phyloP scores from a whole-genome alignment of 2,329 filamentous ascomycete species.

The Cercospora zeae-maydis region DNA sequence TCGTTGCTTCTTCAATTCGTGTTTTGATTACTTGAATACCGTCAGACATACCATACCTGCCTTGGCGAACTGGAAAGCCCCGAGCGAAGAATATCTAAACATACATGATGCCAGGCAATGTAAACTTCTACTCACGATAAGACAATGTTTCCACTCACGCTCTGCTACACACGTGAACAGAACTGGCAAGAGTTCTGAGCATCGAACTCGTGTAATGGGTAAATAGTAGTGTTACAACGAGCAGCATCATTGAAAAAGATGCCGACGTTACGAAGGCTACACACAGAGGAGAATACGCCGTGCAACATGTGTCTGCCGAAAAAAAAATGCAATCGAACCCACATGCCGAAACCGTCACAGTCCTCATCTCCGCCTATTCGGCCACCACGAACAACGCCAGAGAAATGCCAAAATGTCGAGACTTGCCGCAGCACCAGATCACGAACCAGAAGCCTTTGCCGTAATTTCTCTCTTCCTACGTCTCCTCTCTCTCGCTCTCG shows the following conservation, averaged over 20 bases:
- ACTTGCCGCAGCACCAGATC: not conserved
- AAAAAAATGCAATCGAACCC: not conserved
- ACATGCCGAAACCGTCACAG: not conserved
- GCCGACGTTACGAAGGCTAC: not conserved
- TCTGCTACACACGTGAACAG: too few species aligned
- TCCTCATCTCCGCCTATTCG: not conserved
- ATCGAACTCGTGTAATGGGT: not conserved
- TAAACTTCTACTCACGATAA: too few species aligned
- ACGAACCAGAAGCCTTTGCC: slow-evolving; percentile 18
- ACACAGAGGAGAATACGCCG: not conserved
- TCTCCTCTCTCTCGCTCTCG: slow-evolving; percentile 61
- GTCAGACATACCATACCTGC: too few species aligned
- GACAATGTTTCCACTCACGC: too few species aligned
- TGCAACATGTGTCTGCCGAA: not conserved
- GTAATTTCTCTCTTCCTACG: slow-evolving; percentile 54
- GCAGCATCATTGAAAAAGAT: not conserved
- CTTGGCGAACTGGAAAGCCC: too few species aligned
- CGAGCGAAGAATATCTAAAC: too few species aligned
- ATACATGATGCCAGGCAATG: too few species aligned
- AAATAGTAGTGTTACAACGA: not conserved
- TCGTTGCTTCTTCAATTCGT: too few species aligned
- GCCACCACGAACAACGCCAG: not conserved
- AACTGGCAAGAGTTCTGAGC: not conserved
- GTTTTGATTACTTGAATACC: too few species aligned
- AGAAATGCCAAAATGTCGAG: not conserved